Base-by-base conservation (phyloP, 352 stramenopile species). In the Globisporangium iwayamae region DNA sequence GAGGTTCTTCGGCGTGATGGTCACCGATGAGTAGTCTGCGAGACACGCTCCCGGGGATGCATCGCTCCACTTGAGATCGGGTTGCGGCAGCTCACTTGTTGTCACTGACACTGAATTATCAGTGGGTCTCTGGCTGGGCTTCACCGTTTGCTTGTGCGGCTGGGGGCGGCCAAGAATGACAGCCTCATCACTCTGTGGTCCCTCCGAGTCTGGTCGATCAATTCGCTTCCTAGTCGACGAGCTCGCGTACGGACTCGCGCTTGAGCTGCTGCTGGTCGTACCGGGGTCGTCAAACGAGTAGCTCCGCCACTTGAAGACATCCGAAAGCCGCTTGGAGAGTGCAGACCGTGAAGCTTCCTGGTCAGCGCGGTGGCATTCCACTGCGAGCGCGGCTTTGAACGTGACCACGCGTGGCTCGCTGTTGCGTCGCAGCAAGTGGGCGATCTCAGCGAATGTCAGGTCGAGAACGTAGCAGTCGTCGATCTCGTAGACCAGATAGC, bases 401-500 rank as follows among this genome's bases (percentile, higher is more conserved):
- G 78, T 79, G 28, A 93, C 70, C 6, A 77, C 57, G 36, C 75
- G 81, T 4, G 60, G 34, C 4, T 83, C 68, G 18, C 62, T 70
- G 62, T 84, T 89, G 4, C 78, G 70, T 14, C 74, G 75, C 7
- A 93, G 56, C 38, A 87, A 67, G 30, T 87, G 75, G 4, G 77
- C 67, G 47, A 91, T 88, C 46, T 93, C 81, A 7, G 70, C 75
- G 55, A 91, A 89, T 16, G 81, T 58, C 25, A 90, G 48, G 18
- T 80, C 71, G 0, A 78, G 48, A 2, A 91, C 82, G 52, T 75
- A 73, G 59, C 70, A 83, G 41, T 83, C 65, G 43, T 90, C 81
- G 28, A 93, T 86, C 60, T 90, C 72, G 62, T 85, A 80, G 3
- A 93, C 63, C 20, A 90, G 43, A 34, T 77, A 90, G 8, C 82